These are phyloP conservation scores for Candida dajiaensis DNA, from an alignment of 805 yeast genomes.

Conservation along the genomic window DNA sequence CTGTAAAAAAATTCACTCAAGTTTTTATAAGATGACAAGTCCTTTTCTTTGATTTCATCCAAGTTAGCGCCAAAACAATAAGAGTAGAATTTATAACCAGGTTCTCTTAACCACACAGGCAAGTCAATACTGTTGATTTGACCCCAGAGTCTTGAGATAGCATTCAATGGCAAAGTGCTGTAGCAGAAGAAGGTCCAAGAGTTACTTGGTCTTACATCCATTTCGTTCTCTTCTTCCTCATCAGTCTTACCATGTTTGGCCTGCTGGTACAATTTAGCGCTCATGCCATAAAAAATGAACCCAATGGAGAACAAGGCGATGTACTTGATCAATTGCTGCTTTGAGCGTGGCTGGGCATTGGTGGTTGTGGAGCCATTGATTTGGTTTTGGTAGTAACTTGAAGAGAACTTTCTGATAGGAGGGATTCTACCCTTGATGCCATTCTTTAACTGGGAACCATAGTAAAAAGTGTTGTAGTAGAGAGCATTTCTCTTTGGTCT, in stretches of 20 bases:
- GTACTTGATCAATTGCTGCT: constrained; percentile 21
- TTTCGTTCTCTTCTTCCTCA: constrained; percentile 20
- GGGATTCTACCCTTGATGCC: constrained; percentile 25
- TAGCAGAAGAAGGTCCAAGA: constrained; percentile 91
- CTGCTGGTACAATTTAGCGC: constrained; percentile 24
- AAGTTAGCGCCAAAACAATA: constrained; percentile 80
- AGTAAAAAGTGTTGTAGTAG: constrained; percentile 37
- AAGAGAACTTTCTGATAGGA: constrained; percentile 22
- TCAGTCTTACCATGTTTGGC: constrained; percentile 17
- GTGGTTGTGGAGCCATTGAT: constrained; percentile 18
- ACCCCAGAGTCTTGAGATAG: constrained; percentile 94
- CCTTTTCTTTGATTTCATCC: constrained; percentile 82
- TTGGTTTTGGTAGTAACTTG: constrained; percentile 16
- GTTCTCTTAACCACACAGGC: constrained; percentile 84
- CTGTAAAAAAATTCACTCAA: constrained; percentile 91
- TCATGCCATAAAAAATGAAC: constrained; percentile 23
- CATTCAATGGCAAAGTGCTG: constrained; percentile 83
- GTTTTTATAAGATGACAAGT: constrained; percentile 67
- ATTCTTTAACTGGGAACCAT: constrained; percentile 31
- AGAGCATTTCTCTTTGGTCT: constrained; percentile 49
- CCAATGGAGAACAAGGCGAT: constrained; percentile 24
- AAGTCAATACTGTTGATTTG: constrained; percentile 73
- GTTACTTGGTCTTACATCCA: constrained; percentile 49
- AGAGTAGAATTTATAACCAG: constrained; percentile 76
- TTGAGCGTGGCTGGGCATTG: constrained; percentile 9